Evolutionary conservation across 129 eudicot genomes (phyloP).

Genomic region (Tagetes erecta): DNA sequence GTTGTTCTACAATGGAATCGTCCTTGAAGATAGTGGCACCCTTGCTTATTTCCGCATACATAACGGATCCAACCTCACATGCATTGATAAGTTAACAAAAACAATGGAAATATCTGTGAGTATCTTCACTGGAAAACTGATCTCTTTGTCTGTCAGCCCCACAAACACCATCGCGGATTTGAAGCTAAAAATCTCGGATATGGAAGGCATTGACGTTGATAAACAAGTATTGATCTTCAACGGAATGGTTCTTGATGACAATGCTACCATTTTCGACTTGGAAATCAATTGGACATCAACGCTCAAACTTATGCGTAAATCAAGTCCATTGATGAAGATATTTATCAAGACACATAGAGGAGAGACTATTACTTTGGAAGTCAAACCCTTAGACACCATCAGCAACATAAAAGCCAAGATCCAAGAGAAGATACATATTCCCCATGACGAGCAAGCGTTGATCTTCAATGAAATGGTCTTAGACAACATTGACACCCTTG

Average conservation of each 20-base stretch:
- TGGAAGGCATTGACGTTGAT: not conserved
- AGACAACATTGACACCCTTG: not conserved
- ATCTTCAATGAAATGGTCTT: not conserved
- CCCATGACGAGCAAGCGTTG: not conserved
- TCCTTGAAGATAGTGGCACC: not conserved
- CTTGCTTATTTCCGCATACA: not conserved
- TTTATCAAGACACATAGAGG: conserved; percentile 3
- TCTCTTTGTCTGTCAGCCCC: no score
- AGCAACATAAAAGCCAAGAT: not conserved
- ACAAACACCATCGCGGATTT: no score
- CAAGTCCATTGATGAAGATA: not conserved
- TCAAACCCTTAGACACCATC: not conserved
- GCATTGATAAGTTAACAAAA: no score
- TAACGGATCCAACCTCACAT: not conserved
- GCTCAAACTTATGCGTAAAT: not conserved
- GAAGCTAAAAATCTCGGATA: no score
- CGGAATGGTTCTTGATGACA: not conserved
- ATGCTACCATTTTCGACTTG: not conserved
- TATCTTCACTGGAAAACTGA: no score
- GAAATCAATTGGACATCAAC: not conserved
- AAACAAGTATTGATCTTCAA: conserved; percentile 1
- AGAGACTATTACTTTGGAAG: not conserved
- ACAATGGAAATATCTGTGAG: no score
- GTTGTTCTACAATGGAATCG: not conserved
- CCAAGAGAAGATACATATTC: not conserved